Evolutionary conservation across 2,329 filamentous ascomycete species (phyloP).

Genomic region (Fusarium miscanthi): DNA sequence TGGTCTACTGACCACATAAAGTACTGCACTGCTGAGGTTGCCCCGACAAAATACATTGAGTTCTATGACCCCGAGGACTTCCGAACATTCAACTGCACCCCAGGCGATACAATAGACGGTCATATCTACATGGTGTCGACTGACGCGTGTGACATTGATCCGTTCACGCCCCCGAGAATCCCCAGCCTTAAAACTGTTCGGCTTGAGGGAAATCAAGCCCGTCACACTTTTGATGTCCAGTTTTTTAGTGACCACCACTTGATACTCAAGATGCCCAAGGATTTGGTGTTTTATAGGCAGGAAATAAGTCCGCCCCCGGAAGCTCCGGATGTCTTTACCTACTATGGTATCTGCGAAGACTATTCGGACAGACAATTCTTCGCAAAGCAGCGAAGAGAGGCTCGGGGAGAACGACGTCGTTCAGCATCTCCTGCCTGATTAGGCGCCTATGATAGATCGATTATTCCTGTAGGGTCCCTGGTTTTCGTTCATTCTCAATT

Average conservation of each 20-base stretch:
- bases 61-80: not conserved
- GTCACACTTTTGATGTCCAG: not conserved
- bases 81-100: too few relatives aligned
- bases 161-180: not conserved
- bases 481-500: too few relatives aligned
- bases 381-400: not conserved
- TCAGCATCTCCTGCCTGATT: not conserved
- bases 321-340: not conserved
- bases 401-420: not conserved
- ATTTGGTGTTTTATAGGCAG: not conserved
- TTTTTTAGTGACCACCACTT: not conserved
- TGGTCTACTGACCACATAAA: not conserved
- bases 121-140: not conserved
- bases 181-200: not conserved
- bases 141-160: not conserved
- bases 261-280: not conserved
- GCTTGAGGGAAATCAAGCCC: not conserved
- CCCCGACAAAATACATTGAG: not conserved
- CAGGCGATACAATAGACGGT: not conserved
- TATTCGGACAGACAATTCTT: not conserved
- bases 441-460: not conserved
- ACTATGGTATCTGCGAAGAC: not conserved
- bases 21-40: not conserved
- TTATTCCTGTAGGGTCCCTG: too few relatives aligned
- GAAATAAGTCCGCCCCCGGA: fast-evolving